Base-by-base conservation (phyloP, 2,329 filamentous ascomycete genomes). In the Ophiosphaerella herpotricha region DNA sequence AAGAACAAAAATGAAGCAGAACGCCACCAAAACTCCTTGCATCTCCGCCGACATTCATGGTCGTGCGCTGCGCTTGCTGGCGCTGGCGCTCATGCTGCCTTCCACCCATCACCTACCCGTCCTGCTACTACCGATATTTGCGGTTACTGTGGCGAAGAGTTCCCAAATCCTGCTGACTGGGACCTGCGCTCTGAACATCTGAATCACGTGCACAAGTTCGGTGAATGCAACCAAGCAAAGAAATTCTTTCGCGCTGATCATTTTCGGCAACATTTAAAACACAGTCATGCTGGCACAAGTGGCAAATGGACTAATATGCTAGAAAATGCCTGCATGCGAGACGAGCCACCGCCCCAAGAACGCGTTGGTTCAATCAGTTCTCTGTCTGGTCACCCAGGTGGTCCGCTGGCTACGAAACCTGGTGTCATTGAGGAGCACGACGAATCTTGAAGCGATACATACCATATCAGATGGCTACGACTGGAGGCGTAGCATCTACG, bases 1-100 rank as follows among this genome's bases (percentile, higher is more conserved):
- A 97, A 97, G 76, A 97, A 97, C 77, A 97, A 97, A 77, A 97
- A 97, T 66, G 94, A 97, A 76, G 92, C 92, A 2, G 93, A 97
- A 74, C 85, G 94, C 29, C 93, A 97, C 71, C 92, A 96, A 68
- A 97, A 97, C 67, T 96, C 92, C 12, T 83, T 97, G 9, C 93
- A 97, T 73, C 82, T 97, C 7, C 86, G 93, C 31, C 87, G 89
- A 21, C 91, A 97, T 75, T 97, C 92, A 41, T 99, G 94, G 94
- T 97, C 93, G 9, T 99, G 94, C 73, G 92, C 91, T 29, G 90
- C 92, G 1, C 83, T 99, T 23, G 73, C 79, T 18, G 84, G 84
- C 8, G 81, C 85, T 18, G 84, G 84, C 9, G 82, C 85, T 65
- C 85, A 91, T 66, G 86, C 89, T 13, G 93, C 91, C 2, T 99